phyloP scores from a whole-genome alignment of 2,329 filamentous ascomycete genomes.

The Amauroascus verrucosus region DNA sequence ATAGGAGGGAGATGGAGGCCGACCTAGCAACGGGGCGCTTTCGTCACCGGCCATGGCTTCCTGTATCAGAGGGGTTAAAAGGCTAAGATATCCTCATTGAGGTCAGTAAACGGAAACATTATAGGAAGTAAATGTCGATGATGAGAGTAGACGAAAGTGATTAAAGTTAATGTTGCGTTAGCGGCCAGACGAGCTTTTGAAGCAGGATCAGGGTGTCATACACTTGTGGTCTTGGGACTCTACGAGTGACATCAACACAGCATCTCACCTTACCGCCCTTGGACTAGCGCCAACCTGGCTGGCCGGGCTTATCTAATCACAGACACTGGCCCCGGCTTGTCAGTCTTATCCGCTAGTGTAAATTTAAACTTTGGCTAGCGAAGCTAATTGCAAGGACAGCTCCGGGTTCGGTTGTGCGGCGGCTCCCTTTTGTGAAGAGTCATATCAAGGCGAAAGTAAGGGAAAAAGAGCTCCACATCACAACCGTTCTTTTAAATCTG shows the following conservation, averaged over 20 bases:
- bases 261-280: background rate
- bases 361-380: background rate
- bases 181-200: background rate
- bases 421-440: background rate
- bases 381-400: background rate
- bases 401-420: slow-evolving; percentile 1
- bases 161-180: background rate
- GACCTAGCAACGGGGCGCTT: slow-evolving; percentile 8
- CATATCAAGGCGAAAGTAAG: background rate
- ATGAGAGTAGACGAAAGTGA: background rate
- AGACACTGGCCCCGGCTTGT: no score
- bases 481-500: background rate
- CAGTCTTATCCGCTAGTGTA: background rate
- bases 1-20: background rate
- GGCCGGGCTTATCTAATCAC: background rate
- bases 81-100: background rate
- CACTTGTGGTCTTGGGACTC: background rate
- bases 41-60: slow-evolving; percentile 14
- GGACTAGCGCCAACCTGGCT: background rate
- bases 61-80: background rate
- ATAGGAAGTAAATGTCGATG: background rate
- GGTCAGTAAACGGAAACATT: background rate
- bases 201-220: background rate
- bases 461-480: slow-evolving; percentile 4
- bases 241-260: background rate